These are phyloP conservation scores for Sclerotiophoma versabilis DNA, from an alignment of 2,329 filamentous ascomycete species.

Conservation along the genomic window DNA sequence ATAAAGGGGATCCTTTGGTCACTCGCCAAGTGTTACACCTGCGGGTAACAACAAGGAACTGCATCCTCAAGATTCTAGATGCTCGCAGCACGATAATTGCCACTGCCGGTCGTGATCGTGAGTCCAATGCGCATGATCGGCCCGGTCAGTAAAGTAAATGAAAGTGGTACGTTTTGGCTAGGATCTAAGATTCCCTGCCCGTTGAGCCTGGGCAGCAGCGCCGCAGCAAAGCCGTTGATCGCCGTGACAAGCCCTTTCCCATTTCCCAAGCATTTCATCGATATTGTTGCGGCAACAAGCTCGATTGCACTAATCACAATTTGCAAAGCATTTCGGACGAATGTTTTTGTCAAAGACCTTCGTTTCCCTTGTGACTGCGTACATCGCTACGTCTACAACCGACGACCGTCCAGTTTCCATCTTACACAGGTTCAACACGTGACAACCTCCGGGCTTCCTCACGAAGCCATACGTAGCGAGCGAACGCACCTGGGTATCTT, in stretches of 20 bases:
- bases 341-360: background rate
- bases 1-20: constrained; percentile 4
- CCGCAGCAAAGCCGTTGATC: constrained; percentile 4
- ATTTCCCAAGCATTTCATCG: background rate
- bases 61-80: constrained; percentile 11
- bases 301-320: background rate
- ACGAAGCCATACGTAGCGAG: constrained; percentile 20
- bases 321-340: background rate
- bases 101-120: background rate
- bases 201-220: background rate
- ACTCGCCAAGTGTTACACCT: constrained; percentile 1
- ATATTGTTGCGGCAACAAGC: background rate
- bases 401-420: constrained; percentile 2
- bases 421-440: constrained; percentile 8
- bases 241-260: background rate
- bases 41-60: background rate
- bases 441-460: constrained; percentile 1
- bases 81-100: constrained; percentile 4
- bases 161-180: constrained; percentile 8
- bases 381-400: constrained; percentile 4
- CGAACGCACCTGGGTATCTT: constrained; percentile 36
- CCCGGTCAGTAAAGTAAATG: constrained; percentile 10
- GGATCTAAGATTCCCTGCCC: background rate
- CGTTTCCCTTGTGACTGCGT: constrained; percentile 7
- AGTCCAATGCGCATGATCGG: constrained; percentile 1